Conservation (phyloP, 2,329 filamentous ascomycete genomes). For the Microdochium paspali region DNA sequence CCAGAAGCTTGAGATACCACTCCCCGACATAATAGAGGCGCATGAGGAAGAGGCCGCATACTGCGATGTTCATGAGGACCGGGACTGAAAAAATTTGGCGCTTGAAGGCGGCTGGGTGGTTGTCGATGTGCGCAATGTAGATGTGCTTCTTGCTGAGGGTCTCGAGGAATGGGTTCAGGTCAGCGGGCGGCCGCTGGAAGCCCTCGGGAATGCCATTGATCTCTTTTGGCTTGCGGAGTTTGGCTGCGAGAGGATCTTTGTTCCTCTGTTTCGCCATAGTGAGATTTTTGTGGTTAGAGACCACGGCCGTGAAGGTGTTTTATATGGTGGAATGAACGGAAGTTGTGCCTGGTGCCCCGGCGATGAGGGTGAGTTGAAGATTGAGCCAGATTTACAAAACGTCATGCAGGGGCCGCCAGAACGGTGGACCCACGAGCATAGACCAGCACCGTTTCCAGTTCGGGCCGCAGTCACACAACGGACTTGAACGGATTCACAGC, state of each 20-base stretch:
- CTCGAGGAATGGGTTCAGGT: conserved; percentile 56
- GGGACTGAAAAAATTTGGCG: conserved; percentile 76
- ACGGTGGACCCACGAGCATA: background rate
- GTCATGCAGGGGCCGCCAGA: background rate
- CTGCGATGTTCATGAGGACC: conserved; percentile 61
- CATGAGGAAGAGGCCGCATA: conserved; percentile 55
- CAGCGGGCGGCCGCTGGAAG: conserved; percentile 56
- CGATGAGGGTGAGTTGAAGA: too few relatives aligned
- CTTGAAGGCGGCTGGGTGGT: conserved; percentile 61
- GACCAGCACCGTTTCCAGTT: too few relatives aligned
- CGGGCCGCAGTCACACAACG: too few relatives aligned
- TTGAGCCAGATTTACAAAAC: background rate
- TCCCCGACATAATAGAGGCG: conserved; percentile 61
- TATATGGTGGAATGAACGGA: background rate
- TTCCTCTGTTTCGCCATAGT: background rate
- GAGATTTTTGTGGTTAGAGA: background rate
- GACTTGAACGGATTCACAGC: too few relatives aligned
- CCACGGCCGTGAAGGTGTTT: background rate
- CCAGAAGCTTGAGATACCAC: conserved; percentile 61
- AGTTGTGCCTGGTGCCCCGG: too few relatives aligned
- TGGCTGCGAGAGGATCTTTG: conserved; percentile 2
- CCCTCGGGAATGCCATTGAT: conserved; percentile 34
- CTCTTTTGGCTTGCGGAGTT: conserved; percentile 12
- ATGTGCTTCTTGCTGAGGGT: conserved; percentile 59
- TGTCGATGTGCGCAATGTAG: conserved; percentile 81